Conservation (phyloP, 257 asterid species). For the Plectranthus barbatus region DNA sequence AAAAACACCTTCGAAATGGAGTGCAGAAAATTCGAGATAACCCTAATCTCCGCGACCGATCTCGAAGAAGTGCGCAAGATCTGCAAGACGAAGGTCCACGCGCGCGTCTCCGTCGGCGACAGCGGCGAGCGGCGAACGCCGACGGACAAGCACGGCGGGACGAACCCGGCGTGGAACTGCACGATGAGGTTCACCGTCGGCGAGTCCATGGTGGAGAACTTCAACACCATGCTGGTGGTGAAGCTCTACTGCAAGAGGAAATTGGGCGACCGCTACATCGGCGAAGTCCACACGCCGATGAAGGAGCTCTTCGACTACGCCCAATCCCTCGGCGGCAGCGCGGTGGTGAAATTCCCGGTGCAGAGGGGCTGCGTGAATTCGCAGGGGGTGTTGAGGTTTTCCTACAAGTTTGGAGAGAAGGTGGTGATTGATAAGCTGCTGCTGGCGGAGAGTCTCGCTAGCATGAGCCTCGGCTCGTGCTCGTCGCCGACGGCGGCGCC, state of each 20-base stretch:
- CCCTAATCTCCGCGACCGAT: slow-evolving; percentile 49
- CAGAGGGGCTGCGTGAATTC: slow-evolving; percentile 48
- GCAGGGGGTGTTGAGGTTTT: slow-evolving; percentile 47
- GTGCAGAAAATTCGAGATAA: slow-evolving; percentile 34
- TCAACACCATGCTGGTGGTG: slow-evolving; percentile 42
- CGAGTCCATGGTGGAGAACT: slow-evolving; percentile 38
- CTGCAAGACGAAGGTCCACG: slow-evolving; percentile 60
- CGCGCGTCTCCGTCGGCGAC: slow-evolving; percentile 36
- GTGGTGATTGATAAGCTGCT: slow-evolving; percentile 42
- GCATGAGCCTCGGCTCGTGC: slow-evolving; percentile 21
- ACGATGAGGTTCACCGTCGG: slow-evolving; percentile 38
- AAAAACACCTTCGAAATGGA: slow-evolving; percentile 16
- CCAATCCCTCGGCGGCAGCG: slow-evolving; percentile 33
- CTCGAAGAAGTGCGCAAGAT: slow-evolving; percentile 33
- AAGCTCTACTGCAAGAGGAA: slow-evolving; percentile 61
- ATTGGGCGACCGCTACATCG: slow-evolving; percentile 61
- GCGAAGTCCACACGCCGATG: slow-evolving; percentile 51
- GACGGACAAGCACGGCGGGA: slow-evolving; percentile 46
- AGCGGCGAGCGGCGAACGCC: slow-evolving; percentile 38
- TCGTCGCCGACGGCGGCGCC: neutral
- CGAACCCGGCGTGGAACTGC: slow-evolving; percentile 71
- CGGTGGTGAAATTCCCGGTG: slow-evolving; percentile 42
- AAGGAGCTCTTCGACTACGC: slow-evolving; percentile 54
- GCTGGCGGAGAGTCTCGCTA: slow-evolving; percentile 41
- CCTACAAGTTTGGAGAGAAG: slow-evolving; percentile 54